Conservation (phyloP, 176 grass and related monocot genomes). For the Triticum monococcum region DNA sequence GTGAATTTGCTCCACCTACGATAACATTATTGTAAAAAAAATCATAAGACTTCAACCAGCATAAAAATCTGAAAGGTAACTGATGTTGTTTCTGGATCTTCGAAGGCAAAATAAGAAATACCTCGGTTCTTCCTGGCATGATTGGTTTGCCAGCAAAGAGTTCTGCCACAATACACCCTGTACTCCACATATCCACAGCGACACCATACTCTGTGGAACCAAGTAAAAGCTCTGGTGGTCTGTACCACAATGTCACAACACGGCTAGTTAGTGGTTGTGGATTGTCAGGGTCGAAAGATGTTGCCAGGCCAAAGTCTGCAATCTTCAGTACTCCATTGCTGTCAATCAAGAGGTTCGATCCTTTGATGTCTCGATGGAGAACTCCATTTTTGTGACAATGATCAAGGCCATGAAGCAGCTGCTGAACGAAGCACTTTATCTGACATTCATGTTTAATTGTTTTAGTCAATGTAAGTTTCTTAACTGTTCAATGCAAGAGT, state of each 20-base stretch:
- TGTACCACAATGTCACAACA: slow-evolving; percentile 92
- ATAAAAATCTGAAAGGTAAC: slow-evolving; percentile 8
- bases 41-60: neutral
- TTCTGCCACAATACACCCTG: slow-evolving; percentile 93
- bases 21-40: slow-evolving; percentile 1
- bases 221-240: slow-evolving; percentile 82
- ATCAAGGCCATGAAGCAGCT: slow-evolving; percentile 73
- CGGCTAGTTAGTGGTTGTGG: slow-evolving; percentile 69
- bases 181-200: slow-evolving; percentile 88
- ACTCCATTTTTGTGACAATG: slow-evolving; percentile 78
- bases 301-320: slow-evolving; percentile 85
- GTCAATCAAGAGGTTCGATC: slow-evolving; percentile 79
- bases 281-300: slow-evolving; percentile 63
- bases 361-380: slow-evolving; percentile 87
- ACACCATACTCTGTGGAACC: slow-evolving; percentile 74
- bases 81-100: neutral
- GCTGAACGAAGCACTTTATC: slow-evolving; percentile 78
- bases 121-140: slow-evolving; percentile 95
- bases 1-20: slow-evolving; percentile 96
- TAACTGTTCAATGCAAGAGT: slow-evolving; percentile 25
- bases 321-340: slow-evolving; percentile 68
- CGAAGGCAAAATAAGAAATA: slow-evolving; percentile 22
- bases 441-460: slow-evolving; percentile 31
- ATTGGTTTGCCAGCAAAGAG: slow-evolving; percentile 80
- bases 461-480: slow-evolving; percentile 20